Evolutionary conservation across 306 rosid species (phyloP).

Genomic region (Vigna radiata): DNA sequence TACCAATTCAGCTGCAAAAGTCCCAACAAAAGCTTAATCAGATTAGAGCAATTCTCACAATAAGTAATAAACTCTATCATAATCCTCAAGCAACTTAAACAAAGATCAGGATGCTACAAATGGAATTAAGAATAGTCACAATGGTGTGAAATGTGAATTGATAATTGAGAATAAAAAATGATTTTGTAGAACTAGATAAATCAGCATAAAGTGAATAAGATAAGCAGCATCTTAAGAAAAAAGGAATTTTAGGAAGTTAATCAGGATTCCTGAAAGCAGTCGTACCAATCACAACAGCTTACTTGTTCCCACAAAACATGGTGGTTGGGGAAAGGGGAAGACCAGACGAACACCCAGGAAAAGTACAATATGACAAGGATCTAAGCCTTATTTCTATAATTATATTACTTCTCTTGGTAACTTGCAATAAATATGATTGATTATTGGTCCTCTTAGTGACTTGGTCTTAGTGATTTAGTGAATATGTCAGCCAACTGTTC

Average conservation of each 20-base stretch:
- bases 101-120: too few relatives aligned
- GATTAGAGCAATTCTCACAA: slow-evolving; percentile 29
- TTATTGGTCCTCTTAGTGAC: too few relatives aligned
- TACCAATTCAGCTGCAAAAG: slow-evolving; percentile 70
- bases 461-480: too few relatives aligned
- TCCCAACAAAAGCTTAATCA: slow-evolving; percentile 38
- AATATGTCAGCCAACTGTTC: too few relatives aligned
- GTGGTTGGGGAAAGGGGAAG: background rate
- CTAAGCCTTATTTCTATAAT: too few relatives aligned
- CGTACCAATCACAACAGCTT: background rate
- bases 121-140: background rate
- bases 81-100: slow-evolving; percentile 12
- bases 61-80: slow-evolving; percentile 12
- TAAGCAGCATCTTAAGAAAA: background rate
- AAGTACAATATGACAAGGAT: background rate
- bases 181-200: background rate
- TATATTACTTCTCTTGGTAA: too few relatives aligned
- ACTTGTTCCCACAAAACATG: background rate
- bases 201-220: background rate
- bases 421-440: too few relatives aligned
- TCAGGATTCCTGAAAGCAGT: background rate
- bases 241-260: background rate
- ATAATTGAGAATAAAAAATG: background rate
- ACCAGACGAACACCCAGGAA: background rate
- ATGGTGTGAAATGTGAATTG: background rate